Percentiles rank a stretch among this genome's conserved stretches.
Conservation (phyloP, 2,329 filamentous ascomycete species). For the Cercospora canescens region DNA sequence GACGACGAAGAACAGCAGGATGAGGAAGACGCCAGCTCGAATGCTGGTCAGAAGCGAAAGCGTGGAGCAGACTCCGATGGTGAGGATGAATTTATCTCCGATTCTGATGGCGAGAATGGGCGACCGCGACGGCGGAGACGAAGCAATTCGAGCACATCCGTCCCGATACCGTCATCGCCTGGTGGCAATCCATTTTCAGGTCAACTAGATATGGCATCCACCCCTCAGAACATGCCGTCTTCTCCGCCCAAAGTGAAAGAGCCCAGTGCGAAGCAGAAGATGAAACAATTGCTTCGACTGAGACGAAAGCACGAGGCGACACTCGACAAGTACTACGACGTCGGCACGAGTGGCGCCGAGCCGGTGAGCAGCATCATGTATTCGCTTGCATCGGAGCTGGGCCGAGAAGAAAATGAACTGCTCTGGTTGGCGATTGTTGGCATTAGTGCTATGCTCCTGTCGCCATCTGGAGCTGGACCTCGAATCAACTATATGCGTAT, state of each 20-base stretch:
- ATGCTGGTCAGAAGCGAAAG: constrained; percentile 60
- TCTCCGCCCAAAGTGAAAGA: constrained; percentile 60
- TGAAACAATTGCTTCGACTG: constrained; percentile 71
- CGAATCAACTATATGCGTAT: constrained; percentile 75
- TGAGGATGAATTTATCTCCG: constrained; percentile 61
- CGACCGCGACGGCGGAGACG: constrained; percentile 77
- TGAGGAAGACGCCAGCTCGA: constrained; percentile 32
- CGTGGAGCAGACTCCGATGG: constrained; percentile 73
- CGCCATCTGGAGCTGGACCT: constrained; percentile 62
- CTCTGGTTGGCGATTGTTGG: constrained; percentile 95
- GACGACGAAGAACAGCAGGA: constrained; percentile 39
- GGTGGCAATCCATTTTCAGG: constrained; percentile 33
- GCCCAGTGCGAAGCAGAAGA: constrained; percentile 70
- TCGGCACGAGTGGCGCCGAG: constrained; percentile 89
- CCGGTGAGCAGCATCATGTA: constrained; percentile 94
- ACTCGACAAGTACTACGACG: constrained; percentile 78
- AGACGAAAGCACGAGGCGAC: constrained; percentile 75
- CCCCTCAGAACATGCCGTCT: constrained; percentile 45
- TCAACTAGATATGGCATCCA: constrained; percentile 34
- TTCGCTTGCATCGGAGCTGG: constrained; percentile 89
- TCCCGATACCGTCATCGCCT: constrained; percentile 70
- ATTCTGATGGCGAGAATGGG: constrained; percentile 64
- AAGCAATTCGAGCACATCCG: constrained; percentile 77
- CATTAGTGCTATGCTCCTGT: constrained; percentile 89
- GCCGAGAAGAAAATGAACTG: constrained; percentile 93